Base-by-base conservation (phyloP, 768 basidiomycete species). In the Auricularia heimuer region DNA sequence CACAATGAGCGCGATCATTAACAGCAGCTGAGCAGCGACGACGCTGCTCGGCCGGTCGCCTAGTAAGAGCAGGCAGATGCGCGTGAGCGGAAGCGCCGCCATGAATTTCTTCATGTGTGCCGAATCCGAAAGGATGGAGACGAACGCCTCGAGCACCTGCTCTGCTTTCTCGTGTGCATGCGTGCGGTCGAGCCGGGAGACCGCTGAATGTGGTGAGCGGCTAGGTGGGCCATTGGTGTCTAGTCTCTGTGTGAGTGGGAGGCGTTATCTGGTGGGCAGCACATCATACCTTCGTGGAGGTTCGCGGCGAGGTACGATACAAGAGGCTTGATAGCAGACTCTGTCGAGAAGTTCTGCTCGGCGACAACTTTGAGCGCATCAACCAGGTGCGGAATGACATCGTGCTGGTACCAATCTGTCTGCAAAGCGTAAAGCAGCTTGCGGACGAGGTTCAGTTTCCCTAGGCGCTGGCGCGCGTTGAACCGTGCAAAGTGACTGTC, bases 251-350 rank as follows among this genome's bases (percentile, higher is more conserved):
- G 29, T 29, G 29, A 29, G 29, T 29, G 29, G 29, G 29, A 29
- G 29, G 29, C 29, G 29, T 29, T 3, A 29, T 29, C 29, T 29
- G 29, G 29, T 29, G 29, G 29, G 29, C 29, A 29, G 29, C 29
- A 29, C 29, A 29, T 29, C 29, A 29, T 29, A 90, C 90, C 80
- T 71, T 83, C 82, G 66, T 88, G 83, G 12, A 94, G 74, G 71
- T 89, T 89, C 0, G 92, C 90, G 1, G 92, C 90, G 7, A 96
- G 77, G 72, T 91, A 96, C 0, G 92, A 88, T 3, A 93, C 84
- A 1, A 94, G 75, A 0, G 95, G 94, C 71, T 94, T 96, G 70
- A 96, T 88, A 0, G 82, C 79, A 61, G 88, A 87, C 34, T 89
- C 88, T 47, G 84, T 81, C 2, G 84, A 82, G 69, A 91, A 92